These are phyloP conservation scores for Blastobotrys malaysiensis DNA, from an alignment of 1,139 yeast genomes.

Conservation along the genomic window DNA sequence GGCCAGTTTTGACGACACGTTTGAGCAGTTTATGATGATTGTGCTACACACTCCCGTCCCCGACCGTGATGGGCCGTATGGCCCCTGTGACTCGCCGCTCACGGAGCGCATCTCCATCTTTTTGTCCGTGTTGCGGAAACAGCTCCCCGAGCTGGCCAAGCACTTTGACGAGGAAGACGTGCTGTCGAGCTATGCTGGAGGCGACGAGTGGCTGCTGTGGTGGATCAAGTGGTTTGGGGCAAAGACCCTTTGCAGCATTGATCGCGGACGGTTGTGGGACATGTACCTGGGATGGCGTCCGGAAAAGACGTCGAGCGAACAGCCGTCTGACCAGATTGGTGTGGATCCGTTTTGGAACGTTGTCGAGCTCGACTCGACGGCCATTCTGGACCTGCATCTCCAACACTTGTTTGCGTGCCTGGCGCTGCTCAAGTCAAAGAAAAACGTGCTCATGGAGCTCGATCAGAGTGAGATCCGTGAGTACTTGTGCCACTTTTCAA, in stretches of 20 bases:
- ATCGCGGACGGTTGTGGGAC: constrained; percentile 90
- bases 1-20: constrained; percentile 36
- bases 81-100: constrained; percentile 37
- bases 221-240: constrained; percentile 95
- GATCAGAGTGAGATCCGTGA: constrained; percentile 89
- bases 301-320: constrained; percentile 8
- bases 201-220: constrained; percentile 91
- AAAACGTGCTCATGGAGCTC: constrained; percentile 69
- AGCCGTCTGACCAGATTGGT: constrained; percentile 20
- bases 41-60: constrained; percentile 61
- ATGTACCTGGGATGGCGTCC: constrained; percentile 70
- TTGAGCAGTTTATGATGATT: constrained; percentile 71
- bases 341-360: constrained; percentile 35
- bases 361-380: constrained; percentile 21
- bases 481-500: constrained; percentile 53
- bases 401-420: constrained; percentile 72
- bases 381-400: constrained; percentile 67
- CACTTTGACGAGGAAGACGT: constrained; percentile 81
- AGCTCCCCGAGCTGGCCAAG: constrained; percentile 70
- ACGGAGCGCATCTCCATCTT: constrained; percentile 68
- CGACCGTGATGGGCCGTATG: constrained; percentile 23
- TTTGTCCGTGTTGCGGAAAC: constrained; percentile 56
- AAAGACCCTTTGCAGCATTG: constrained; percentile 74
- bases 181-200: constrained; percentile 49
- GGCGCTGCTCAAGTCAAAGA: constrained; percentile 76